These are phyloP conservation scores for Ascochyta lentis DNA, from an alignment of 2,329 filamentous ascomycete genomes.

Conservation along the genomic window DNA sequence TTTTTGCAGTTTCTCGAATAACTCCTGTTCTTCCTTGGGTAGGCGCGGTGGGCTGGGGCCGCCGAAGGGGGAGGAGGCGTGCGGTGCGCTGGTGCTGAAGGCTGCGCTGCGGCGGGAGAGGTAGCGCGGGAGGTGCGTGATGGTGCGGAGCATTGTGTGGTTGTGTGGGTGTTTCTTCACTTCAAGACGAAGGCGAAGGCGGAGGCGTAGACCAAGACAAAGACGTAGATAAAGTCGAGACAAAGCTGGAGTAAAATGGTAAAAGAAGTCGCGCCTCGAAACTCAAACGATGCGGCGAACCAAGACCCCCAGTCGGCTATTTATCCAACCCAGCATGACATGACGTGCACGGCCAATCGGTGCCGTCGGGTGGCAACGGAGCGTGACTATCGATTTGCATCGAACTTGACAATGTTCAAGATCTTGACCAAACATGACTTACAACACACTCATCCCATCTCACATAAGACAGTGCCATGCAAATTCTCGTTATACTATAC, in stretches of 20 bases:
- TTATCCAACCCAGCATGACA: not conserved
- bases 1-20: conserved; percentile 86
- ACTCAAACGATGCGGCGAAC: not conserved
- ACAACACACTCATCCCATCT: too few species aligned
- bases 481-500: too few species aligned
- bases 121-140: conserved; percentile 32
- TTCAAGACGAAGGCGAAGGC: too few species aligned
- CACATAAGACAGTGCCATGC: too few species aligned
- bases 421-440: not conserved
- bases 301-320: conserved; percentile 3
- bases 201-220: too few species aligned
- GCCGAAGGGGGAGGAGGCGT: conserved; percentile 29
- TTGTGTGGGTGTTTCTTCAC: not conserved
- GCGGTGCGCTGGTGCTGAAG: conserved; percentile 22
- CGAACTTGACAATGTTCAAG: not conserved
- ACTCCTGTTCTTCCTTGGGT: conserved; percentile 84
- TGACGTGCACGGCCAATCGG: conserved; percentile 28
- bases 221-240: not conserved
- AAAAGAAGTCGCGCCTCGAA: not conserved
- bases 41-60: conserved; percentile 82
- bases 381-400: not conserved
- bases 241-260: not conserved
- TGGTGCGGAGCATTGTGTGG: conserved; percentile 26
- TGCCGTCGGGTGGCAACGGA: conserved; percentile 27
- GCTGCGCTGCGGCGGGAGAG: conserved; percentile 30